Evolutionary conservation across 2,329 filamentous ascomycete species (phyloP), one percentile per base, ranked within the genome.

Genomic region (Alternaria arbusti): DNA sequence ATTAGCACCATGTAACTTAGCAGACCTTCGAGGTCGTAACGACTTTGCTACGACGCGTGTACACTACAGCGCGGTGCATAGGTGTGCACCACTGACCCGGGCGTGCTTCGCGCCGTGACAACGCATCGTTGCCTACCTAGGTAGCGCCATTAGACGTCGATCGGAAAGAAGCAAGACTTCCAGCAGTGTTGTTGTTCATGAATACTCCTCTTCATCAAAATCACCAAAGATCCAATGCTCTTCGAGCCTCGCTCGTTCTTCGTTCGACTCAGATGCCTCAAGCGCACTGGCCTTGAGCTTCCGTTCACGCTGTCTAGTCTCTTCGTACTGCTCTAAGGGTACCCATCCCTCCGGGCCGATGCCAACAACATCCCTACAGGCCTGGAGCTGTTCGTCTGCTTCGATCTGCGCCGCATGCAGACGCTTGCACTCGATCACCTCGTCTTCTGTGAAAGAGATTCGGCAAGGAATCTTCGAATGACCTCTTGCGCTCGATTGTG

Each of bases 161-260:
- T 15, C 13, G 30, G 30, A 36, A 36, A 15, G 30, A 15, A 36
- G 32, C 32, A 36, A 9, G 5, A 36, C 32, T 36, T n/a, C 32
- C 15, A 36, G 32, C 32, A 36, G 36, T 40, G 2, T 40, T 40
- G n/a, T 11, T 40, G 36, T 2, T 40, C n/a, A 40, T 5, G n/a
- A 40, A 66, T 74, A 73, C 61, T 71, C 68, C 22, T 70, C 66
- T 66, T 79, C 76, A 65, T 78, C 71, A 58, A 76, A 73, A 58
- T 79, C 75, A 61, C 76, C 73, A 50, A 75, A 74, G 6, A 70
- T 63, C 74, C 73, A 76, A 64, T 76, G 71, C 64, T 71, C 64
- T 13, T 5, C 32, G 26, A 73, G 25, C 46, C 23, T 67, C 54
- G 30, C 20, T 36, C 68, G 56, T 55, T 73, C 72, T 22, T 70